Evolutionary conservation across 768 basidiomycete species (phyloP), one percentile per base, ranked within the genome.

Genomic region (Termitomyces sp.): DNA sequence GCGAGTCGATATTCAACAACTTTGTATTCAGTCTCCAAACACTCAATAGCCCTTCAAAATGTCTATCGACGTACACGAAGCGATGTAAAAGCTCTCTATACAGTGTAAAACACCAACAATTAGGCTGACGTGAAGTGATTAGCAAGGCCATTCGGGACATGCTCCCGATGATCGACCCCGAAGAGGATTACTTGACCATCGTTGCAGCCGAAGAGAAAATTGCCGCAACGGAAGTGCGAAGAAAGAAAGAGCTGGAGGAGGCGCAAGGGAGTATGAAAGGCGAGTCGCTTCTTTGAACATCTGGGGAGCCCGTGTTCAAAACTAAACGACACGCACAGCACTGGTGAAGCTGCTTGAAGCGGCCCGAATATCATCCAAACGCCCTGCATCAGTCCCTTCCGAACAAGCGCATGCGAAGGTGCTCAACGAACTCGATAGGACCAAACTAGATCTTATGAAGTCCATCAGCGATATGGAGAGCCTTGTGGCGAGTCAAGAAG

Each of bases 181-280:
- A 87, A 40, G 88, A 90, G 50, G 90, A 92, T 67, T 90, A 84
- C 64, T 70, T 86, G 54, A 85, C 86, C 12, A 88, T 92, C 46
- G 82, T 84, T 15, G 82, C 79, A 7, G 84, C 88, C 7, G 88
- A 91, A 60, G 84, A 90, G 55, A 83, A 79, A 59, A 84, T 89
- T 64, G 78, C 78, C 13, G 61, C 76, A 7, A 81, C 81, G 10
- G 81, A 86, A 56, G 72, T 77, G 7, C 75, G 70, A 51, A 73
- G 83, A 47, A 86, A 81, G 69, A 85, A 83, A 61, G 87, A 88
- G 42, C 67, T 87, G 0, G 89, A 91, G 44, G 82, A 87, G 43
- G 78, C 82, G 3, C 84, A 87, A 56, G 68, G 76, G 0, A 83
- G 80, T 57, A 68, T 91, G 29, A 88, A 85, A 76, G 79, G 90